These are phyloP conservation scores for Diaporthe ilicicola DNA, from an alignment of 2,329 filamentous ascomycete genomes.

Conservation along the genomic window DNA sequence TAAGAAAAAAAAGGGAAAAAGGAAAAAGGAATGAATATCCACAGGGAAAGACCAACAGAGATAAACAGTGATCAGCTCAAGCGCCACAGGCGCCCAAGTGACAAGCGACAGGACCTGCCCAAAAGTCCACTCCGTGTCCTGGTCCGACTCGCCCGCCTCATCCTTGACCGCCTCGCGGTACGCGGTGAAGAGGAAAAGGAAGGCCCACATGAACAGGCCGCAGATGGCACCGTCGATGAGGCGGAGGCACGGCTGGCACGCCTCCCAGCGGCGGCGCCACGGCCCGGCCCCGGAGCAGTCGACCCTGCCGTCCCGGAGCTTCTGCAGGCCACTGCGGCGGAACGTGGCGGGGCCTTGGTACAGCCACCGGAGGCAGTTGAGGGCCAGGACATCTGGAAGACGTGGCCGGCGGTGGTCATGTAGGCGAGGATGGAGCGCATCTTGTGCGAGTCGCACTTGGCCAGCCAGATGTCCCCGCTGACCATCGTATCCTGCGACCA, in stretches of 20 bases:
- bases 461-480: conserved; percentile 21
- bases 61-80: conserved; percentile 40
- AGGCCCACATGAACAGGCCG: conserved; percentile 40
- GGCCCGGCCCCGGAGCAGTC: neutral
- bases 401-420: conserved; percentile 25
- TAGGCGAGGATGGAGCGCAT: conserved; percentile 16
- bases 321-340: neutral
- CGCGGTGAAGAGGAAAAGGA: conserved; percentile 39
- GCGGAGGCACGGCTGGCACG: conserved; percentile 26
- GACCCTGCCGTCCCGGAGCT: neutral
- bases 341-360: conserved; percentile 29
- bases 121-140: conserved; percentile 42
- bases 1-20: neutral
- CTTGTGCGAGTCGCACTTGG: conserved; percentile 27
- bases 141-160: conserved; percentile 35
- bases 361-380: conserved; percentile 34
- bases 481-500: neutral
- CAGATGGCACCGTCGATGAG: conserved; percentile 34
- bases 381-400: conserved; percentile 30
- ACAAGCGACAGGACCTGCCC: conserved; percentile 43
- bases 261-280: conserved; percentile 23
- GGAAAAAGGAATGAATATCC: neutral
- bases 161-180: conserved; percentile 38
- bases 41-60: conserved; percentile 37
- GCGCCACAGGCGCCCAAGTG: conserved; percentile 41